Evolutionary conservation across 352 stramenopile genomes (phyloP).

Genomic region (Peronospora tabacina): DNA sequence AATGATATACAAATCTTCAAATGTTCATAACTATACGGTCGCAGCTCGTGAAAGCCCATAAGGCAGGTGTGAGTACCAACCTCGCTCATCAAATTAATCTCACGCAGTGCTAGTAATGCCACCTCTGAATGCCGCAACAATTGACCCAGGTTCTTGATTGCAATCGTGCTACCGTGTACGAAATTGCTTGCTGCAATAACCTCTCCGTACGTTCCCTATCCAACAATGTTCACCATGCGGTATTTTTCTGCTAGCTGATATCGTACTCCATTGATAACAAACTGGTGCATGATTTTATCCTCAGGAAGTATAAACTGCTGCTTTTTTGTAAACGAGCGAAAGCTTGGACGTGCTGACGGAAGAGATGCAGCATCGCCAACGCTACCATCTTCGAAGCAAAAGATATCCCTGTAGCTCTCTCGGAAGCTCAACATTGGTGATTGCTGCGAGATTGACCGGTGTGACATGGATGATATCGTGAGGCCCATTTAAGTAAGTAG

Average conservation of each 20-base stretch:
- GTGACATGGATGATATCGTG: conserved; percentile 59
- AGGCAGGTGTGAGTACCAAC: conserved; percentile 65
- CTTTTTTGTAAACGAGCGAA: conserved; percentile 39
- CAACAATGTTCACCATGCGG: conserved; percentile 86
- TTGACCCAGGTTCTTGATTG: conserved; percentile 85
- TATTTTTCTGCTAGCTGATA: conserved; percentile 84
- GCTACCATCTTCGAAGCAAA: conserved; percentile 26
- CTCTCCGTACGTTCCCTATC: conserved; percentile 85
- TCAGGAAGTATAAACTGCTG: conserved; percentile 22
- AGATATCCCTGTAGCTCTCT: conserved; percentile 27
- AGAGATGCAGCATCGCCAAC: conserved; percentile 14
- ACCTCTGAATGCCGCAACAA: conserved; percentile 83
- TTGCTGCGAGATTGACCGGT: conserved; percentile 33
- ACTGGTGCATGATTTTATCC: conserved; percentile 79
- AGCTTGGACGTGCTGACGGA: conserved; percentile 21
- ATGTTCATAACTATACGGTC: conserved; percentile 69
- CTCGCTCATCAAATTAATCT: conserved; percentile 87
- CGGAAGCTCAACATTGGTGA: conserved; percentile 26
- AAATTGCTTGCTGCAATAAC: conserved; percentile 84
- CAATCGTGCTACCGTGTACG: conserved; percentile 77
- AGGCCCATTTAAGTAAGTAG: conserved; percentile 51
- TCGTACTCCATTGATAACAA: conserved; percentile 83
- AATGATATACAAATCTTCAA: conserved; percentile 98
- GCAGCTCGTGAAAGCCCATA: conserved; percentile 81
- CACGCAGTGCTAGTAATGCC: conserved; percentile 67